phyloP scores from a whole-genome alignment of 345 rosid species.

The Citrus australasica region DNA sequence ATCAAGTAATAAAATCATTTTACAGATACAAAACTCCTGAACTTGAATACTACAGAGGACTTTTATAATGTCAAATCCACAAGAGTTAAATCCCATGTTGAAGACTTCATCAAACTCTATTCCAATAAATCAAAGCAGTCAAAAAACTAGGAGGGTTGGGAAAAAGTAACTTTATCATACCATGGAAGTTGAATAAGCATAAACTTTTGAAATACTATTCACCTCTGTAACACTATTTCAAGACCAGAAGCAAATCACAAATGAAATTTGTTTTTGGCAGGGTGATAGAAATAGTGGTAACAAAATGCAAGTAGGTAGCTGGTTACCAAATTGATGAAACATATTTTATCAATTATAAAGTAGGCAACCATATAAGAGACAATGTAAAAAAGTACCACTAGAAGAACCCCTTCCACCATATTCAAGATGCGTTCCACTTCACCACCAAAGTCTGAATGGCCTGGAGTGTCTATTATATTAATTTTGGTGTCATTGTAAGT shows the following conservation, averaged over 20 bases:
- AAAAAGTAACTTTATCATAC: not conserved
- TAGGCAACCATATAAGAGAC: slow-evolving; percentile 5
- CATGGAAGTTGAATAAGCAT: not conserved
- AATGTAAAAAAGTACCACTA: slow-evolving; percentile 63
- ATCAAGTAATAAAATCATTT: not conserved
- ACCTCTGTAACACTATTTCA: not conserved
- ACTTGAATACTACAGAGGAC: not conserved
- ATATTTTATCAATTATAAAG: not conserved
- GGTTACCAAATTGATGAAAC: not conserved
- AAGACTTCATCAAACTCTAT: not conserved
- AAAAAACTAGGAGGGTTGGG: not conserved
- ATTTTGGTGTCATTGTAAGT: slow-evolving; percentile 82
- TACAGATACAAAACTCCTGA: not conserved
- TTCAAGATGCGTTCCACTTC: slow-evolving; percentile 98
- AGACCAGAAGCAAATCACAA: not conserved
- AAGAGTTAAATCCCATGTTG: not conserved
- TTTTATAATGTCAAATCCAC: not conserved
- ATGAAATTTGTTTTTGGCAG: not conserved
- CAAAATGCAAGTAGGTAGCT: not conserved
- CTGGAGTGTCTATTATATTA: slow-evolving; percentile 95
- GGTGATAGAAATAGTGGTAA: not conserved
- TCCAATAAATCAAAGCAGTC: not conserved
- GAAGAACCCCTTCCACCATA: slow-evolving; percentile 99
- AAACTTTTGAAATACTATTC: not conserved
- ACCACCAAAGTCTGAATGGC: slow-evolving; percentile 99